Conservation (phyloP, 2,329 filamentous ascomycete genomes). For the Aspergillus sp. region DNA sequence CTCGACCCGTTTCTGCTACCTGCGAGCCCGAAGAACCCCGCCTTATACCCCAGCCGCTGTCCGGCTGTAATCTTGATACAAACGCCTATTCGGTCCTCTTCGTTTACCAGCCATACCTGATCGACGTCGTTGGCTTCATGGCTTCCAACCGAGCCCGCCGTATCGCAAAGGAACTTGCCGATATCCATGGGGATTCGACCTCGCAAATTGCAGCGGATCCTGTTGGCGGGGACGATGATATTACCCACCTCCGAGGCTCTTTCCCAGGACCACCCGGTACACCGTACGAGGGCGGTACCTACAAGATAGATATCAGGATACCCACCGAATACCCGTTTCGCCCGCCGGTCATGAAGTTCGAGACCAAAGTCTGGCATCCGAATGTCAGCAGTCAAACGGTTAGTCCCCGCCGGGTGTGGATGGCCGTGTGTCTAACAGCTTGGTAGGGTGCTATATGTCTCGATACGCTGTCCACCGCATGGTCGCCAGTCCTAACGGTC, state of each 20-base stretch:
- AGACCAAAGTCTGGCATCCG: constrained; percentile 93
- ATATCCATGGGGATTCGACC: constrained; percentile 52
- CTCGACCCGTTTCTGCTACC: not conserved
- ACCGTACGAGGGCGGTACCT: constrained; percentile 82
- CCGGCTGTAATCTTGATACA: not conserved
- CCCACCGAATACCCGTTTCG: constrained; percentile 88
- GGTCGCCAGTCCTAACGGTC: constrained; percentile 94
- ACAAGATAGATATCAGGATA: constrained; percentile 74
- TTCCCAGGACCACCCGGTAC: constrained; percentile 86
- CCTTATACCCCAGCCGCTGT: not conserved
- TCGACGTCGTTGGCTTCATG: constrained; percentile 29
- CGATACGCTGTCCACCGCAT: constrained; percentile 78
- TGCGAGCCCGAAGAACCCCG: not conserved
- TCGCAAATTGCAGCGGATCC: constrained; percentile 67
- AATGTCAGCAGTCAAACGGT: constrained; percentile 93
- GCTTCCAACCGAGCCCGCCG: constrained; percentile 50
- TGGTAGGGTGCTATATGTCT: constrained; percentile 86
- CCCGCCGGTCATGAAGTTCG: constrained; percentile 81
- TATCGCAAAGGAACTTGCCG: constrained; percentile 41
- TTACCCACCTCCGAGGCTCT: constrained; percentile 72
- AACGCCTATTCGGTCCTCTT: constrained; percentile 1
- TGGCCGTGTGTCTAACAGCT: not conserved
- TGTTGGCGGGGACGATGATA: constrained; percentile 53
- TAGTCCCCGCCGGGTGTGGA: constrained; percentile 26
- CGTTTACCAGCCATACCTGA: not conserved